Base-by-base conservation (phyloP, 2,329 filamentous ascomycete genomes). In the Pyrenophora seminiperda region DNA sequence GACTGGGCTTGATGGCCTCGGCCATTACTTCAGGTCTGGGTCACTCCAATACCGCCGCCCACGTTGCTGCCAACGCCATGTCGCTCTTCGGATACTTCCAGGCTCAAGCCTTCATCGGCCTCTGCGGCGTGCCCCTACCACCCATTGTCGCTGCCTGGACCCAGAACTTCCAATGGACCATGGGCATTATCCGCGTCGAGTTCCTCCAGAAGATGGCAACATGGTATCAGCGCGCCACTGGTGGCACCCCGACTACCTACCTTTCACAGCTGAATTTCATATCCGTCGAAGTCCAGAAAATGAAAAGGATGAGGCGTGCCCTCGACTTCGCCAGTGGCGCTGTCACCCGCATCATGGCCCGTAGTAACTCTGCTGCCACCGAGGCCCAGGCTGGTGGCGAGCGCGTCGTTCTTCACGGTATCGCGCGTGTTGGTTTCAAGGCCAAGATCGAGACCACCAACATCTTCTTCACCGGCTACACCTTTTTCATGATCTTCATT, bases 11-110 rank as follows among this genome's bases (percentile, higher is more conserved):
- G 38, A 80, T 91, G 40, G 88, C 91, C 7, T 96, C 93, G 34
- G 93, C 91, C 54, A 83, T 97, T 58, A 89, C 93, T 22, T 96
- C 91, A 20, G 91, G 91, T 24, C 79, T 97, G 4, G 93, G 93
- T 9, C 91, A 97, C 74, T 90, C 90, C 41, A 97, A 97, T 72
- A 93, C 93, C 4, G 92, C 93, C 38, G 91, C 93, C 41, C 93
- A 97, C 74, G 90, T 97, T 57, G 93, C 93, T 46, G 89, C 92
- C 47, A 96, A 96, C 68, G 91, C 93, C 3, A 82, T 97, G 56
- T 94, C 92, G n/a, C 85, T 97, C 22, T 96, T 96, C 70, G 85
- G 88, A 54, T 97, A 94, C 75, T 96, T 97, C 81, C 93, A 97
- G 75, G 86, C 90, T 4, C 92, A 96, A 75, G 92, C 93, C 19